phyloP scores from a whole-genome alignment of 2,329 filamentous ascomycete species.

The Aureobasidium namibiae region DNA sequence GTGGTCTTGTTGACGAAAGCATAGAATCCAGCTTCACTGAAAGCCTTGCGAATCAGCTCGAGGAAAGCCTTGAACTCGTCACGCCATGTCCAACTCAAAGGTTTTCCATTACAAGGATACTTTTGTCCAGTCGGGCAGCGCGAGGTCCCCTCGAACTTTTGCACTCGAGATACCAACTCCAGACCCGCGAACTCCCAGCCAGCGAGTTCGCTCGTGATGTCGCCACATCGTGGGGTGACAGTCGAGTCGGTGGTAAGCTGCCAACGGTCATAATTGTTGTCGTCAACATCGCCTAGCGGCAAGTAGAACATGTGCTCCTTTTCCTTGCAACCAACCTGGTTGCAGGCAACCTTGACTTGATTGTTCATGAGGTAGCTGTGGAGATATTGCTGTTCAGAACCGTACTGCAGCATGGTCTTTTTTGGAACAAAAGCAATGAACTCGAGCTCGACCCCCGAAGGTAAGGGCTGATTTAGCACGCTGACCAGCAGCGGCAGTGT shows the following conservation, averaged over 20 bases:
- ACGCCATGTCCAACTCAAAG: not conserved
- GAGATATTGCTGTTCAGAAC: not conserved
- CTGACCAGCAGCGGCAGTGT: constrained; percentile 4
- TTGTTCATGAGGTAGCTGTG: not conserved
- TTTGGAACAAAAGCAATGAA: not conserved
- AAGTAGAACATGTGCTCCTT: not conserved
- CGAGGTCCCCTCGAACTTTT: not conserved
- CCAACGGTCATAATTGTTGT: not conserved
- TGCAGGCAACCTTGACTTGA: not conserved
- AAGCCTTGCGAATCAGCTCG: not conserved
- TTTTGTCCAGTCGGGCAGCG: not conserved
- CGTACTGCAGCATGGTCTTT: not conserved
- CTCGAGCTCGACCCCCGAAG: not conserved
- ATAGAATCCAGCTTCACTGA: not conserved
- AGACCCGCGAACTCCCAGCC: not conserved
- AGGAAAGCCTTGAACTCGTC: not conserved
- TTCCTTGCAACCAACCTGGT: not conserved
- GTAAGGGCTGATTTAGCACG: not conserved
- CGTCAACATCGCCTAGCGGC: not conserved
- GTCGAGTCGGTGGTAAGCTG: not conserved
- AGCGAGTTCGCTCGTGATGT: not conserved
- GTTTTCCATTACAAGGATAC: not conserved
- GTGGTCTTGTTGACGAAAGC: not conserved
- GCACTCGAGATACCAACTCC: not conserved
- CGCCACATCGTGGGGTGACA: not conserved